phyloP scores from a whole-genome alignment of 2,329 filamentous ascomycete genomes.

The Biscogniauxia marginata region DNA sequence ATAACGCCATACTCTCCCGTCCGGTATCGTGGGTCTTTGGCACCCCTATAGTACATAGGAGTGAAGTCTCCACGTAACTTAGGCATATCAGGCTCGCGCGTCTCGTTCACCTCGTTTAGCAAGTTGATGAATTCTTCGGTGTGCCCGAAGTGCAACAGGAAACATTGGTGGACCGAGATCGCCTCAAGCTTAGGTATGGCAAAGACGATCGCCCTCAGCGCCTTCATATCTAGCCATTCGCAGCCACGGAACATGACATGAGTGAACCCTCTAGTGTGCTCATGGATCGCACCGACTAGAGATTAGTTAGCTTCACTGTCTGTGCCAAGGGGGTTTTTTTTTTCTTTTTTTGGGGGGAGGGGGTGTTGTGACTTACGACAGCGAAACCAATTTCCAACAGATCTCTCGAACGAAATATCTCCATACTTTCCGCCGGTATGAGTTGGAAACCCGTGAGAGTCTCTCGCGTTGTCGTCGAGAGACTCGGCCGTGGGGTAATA shows the following conservation, averaged over 20 bases:
- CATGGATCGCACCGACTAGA: conserved; percentile 9
- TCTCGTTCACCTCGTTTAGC: conserved; percentile 16
- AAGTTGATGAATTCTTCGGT: conserved; percentile 19
- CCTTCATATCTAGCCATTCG: conserved; percentile 20
- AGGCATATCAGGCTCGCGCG: neutral
- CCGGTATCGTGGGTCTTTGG: conserved; percentile 2
- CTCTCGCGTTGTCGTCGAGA: neutral
- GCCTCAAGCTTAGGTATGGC: conserved; percentile 19
- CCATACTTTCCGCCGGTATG: neutral
- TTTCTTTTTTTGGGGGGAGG: too few species aligned
- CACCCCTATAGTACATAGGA: conserved; percentile 24
- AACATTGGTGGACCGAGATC: conserved; percentile 30
- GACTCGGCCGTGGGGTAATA: neutral
- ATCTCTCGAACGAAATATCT: neutral
- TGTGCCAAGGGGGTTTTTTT: neutral
- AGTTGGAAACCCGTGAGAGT: neutral
- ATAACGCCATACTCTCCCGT: conserved; percentile 24
- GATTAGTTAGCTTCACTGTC: conserved; percentile 2
- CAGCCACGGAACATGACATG: conserved; percentile 26
- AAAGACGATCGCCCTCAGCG: conserved; percentile 20
- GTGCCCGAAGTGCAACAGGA: conserved; percentile 27
- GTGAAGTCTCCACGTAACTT: conserved; percentile 14
- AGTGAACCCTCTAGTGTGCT: conserved; percentile 18
- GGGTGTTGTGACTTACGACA: neutral
- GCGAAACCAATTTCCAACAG: neutral